Evolutionary conservation across 345 rosid species (phyloP), one percentile per base, ranked within the genome.

Genomic region (Capsella bursapastoris): DNA sequence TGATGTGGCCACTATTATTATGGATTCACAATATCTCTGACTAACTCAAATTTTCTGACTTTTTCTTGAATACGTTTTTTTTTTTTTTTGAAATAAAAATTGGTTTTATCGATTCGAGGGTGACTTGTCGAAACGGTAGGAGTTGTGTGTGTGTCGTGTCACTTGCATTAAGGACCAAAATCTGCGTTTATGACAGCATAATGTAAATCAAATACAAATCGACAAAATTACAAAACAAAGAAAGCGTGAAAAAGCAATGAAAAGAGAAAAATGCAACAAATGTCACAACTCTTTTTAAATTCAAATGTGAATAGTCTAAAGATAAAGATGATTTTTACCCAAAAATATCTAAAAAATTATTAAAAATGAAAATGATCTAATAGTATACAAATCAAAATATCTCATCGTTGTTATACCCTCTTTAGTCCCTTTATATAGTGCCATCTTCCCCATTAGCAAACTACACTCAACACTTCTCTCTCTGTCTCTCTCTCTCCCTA

Each of bases 341-440:
- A 6, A 60, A 59, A 40, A 60, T 60, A 60, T 60, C 65, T 41
- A 5, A 16, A 16, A 60, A 59, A 5, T 16, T 38, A 9, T 60
- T 38, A 1, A 56, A 45, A 44, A 45, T 6, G 18, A 35, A 50
- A 22, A 47, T 15, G 14, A 7, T 28, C 10, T 38, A 52, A 29
- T 52, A 41, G 8, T 11, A 22, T 22, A 22, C 12, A 43, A 52
- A 40, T 53, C 35, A 44, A 14, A 22, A 13, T 13, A 44, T 67
- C 73, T 43, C 55, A 59, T 60, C 25, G 49, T 75, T 66, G 48
- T 38, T 47, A 66, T 4, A 14, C 16, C 16, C 55, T 32, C 44
- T 52, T 60, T 41, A 58, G 38, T 9, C 37, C 18, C 70, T 75
- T 52, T 75, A 75, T 41, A 75, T 68, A 68, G 55, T 51, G 47